phyloP scores from a whole-genome alignment of 352 stramenopile genomes.

The Globisporangium heterothallicum region DNA sequence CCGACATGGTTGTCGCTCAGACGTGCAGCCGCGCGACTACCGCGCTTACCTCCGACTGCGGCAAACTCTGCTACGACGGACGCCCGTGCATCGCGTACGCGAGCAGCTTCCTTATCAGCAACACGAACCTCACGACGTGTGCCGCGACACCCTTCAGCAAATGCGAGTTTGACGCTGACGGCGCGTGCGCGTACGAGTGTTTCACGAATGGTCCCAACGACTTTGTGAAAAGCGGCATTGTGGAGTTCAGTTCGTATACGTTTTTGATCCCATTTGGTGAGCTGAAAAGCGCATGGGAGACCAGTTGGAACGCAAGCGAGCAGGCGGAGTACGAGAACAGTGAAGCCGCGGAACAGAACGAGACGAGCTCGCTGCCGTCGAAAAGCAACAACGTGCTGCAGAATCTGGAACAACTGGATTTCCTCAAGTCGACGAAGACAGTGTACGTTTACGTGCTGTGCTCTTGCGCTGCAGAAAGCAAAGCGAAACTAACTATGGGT shows the following conservation, averaged over 20 bases:
- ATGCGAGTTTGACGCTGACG: slow-evolving; percentile 17
- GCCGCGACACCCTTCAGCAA: slow-evolving; percentile 18
- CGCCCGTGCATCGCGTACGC: slow-evolving; percentile 51
- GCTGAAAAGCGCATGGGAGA: slow-evolving; percentile 37
- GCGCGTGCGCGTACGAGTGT: slow-evolving; percentile 43
- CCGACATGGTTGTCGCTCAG: slow-evolving; percentile 9
- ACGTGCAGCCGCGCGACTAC: slow-evolving; percentile 35
- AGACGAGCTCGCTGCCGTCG: slow-evolving; percentile 23
- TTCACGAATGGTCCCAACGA: slow-evolving; percentile 36
- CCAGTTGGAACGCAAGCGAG: slow-evolving; percentile 25
- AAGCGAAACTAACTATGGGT: not conserved
- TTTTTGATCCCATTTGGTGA: slow-evolving; percentile 58
- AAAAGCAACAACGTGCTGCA: slow-evolving; percentile 29
- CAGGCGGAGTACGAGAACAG: slow-evolving; percentile 17
- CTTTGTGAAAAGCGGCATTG: slow-evolving; percentile 34
- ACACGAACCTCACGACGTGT: slow-evolving; percentile 5
- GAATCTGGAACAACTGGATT: slow-evolving; percentile 26
- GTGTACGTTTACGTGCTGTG: slow-evolving; percentile 18
- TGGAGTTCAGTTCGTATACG: slow-evolving; percentile 41
- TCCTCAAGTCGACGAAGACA: slow-evolving; percentile 21
- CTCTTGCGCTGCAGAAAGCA: not conserved
- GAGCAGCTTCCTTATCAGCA: slow-evolving; percentile 15
- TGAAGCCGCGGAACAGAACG: slow-evolving; percentile 14
- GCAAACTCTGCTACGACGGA: slow-evolving; percentile 39
- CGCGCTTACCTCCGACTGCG: slow-evolving; percentile 46